These are phyloP conservation scores for Metschnikowia gelsemii DNA, from an alignment of 805 yeast species.

Conservation along the genomic window DNA sequence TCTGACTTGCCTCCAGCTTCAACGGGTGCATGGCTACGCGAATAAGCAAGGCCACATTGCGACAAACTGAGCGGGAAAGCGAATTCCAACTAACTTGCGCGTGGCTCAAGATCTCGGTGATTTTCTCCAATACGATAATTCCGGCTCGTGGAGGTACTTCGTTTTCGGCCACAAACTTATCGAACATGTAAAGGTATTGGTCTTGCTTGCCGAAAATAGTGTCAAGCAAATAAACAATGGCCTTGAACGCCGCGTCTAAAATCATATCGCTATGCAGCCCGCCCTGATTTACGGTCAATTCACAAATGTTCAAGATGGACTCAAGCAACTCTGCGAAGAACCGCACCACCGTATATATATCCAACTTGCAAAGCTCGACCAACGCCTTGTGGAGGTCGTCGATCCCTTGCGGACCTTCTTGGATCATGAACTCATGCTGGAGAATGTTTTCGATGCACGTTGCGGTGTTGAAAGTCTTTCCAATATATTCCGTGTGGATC, in stretches of 20 bases:
- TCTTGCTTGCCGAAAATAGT: conserved; percentile 64
- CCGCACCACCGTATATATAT: conserved; percentile 53
- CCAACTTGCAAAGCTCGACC: conserved; percentile 51
- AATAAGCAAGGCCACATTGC: conserved; percentile 54
- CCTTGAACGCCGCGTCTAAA: conserved; percentile 46
- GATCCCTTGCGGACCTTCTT: conserved; percentile 39
- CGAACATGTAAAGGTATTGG: conserved; percentile 57
- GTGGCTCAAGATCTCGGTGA: conserved; percentile 47
- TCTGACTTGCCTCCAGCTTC: too few species aligned
- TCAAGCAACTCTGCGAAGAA: conserved; percentile 58
- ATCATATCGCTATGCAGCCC: conserved; percentile 30
- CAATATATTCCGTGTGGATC: conserved; percentile 63
- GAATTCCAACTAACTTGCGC: conserved; percentile 60
- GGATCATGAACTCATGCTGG: conserved; percentile 51
- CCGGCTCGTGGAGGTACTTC: conserved; percentile 51
- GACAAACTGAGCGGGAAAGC: conserved; percentile 61
- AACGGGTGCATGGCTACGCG: conserved; percentile 35
- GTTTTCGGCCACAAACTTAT: conserved; percentile 43
- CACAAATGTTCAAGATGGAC: conserved; percentile 35
- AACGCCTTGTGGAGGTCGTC: conserved; percentile 49
- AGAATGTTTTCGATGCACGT: conserved; percentile 51
- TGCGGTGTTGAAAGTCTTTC: conserved; percentile 63
- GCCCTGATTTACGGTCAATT: conserved; percentile 25
- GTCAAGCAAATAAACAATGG: conserved; percentile 61
- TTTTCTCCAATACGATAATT: conserved; percentile 44